These are phyloP conservation scores for Gossypium gossypioides DNA, from an alignment of 441 rosid genomes.

Conservation along the genomic window DNA sequence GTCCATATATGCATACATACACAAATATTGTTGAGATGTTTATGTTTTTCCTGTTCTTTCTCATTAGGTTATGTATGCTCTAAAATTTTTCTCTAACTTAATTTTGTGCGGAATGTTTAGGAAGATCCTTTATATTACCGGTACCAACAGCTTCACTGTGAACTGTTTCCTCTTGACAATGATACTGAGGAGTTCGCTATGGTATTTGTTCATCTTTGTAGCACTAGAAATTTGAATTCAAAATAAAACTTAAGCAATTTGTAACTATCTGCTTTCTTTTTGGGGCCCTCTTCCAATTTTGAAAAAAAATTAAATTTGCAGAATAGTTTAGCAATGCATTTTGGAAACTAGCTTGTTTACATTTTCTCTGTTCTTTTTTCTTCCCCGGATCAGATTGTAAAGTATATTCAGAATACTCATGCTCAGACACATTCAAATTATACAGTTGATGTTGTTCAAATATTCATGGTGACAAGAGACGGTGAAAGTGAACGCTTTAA, in stretches of 20 bases:
- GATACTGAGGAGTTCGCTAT: conserved; percentile 55
- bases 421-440: conserved; percentile 68
- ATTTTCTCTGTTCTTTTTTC: conserved; percentile 3
- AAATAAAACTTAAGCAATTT: not conserved
- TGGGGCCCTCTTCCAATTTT: not conserved
- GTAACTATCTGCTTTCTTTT: not conserved
- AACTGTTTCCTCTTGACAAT: conserved; percentile 48
- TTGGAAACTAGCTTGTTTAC: not conserved
- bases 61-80: not conserved
- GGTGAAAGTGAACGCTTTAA: conserved; percentile 50
- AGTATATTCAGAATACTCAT: conserved; percentile 69
- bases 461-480: conserved; percentile 54
- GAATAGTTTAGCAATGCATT: conserved; percentile 10
- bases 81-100: not conserved
- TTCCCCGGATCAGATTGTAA: conserved; percentile 40
- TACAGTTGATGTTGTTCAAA: conserved; percentile 55
- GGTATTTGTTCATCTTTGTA: conserved; percentile 29
- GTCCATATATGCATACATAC: not conserved
- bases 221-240: not conserved
- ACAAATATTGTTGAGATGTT: not conserved
- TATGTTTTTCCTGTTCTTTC: not conserved
- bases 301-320: not conserved
- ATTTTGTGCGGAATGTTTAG: conserved; percentile 24
- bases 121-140: conserved; percentile 65
- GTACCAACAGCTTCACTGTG: conserved; percentile 62